Conservation (phyloP, 805 yeast species). For the Starmerella apicola region DNA sequence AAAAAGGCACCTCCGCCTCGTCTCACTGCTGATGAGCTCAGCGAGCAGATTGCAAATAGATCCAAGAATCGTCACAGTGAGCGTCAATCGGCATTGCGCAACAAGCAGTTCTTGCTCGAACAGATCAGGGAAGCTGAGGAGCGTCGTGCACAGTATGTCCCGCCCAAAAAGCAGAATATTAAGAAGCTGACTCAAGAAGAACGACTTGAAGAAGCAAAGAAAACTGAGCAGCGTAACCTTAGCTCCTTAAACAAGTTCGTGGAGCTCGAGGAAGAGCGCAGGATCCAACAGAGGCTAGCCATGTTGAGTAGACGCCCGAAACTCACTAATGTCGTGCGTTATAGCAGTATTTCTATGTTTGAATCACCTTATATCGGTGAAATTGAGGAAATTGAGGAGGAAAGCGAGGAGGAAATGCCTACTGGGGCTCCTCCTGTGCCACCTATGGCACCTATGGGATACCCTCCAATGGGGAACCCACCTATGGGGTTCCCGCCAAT, state of each 20-base stretch:
- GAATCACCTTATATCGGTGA: conserved; percentile 8
- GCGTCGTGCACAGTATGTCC: conserved; percentile 34
- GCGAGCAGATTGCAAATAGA: conserved; percentile 27
- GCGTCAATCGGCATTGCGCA: conserved; percentile 64
- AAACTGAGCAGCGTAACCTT: conserved; percentile 68
- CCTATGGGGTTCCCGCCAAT: no score
- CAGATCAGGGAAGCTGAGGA: conserved; percentile 58
- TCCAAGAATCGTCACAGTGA: conserved; percentile 56
- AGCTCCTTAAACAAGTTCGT: conserved; percentile 62
- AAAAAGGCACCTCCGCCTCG: conserved; percentile 14
- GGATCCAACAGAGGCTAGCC: conserved; percentile 61
- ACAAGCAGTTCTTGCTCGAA: conserved; percentile 62
- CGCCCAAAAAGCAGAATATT: conserved; percentile 23
- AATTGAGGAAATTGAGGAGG: conserved; percentile 1
- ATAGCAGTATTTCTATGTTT: conserved; percentile 8
- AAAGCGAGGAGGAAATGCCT: neutral
- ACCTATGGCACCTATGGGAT: no score
- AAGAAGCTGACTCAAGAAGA: conserved; percentile 52
- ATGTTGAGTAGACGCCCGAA: conserved; percentile 53
- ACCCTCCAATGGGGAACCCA: no score
- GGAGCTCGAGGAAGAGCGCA: conserved; percentile 74
- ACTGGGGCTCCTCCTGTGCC: no score
- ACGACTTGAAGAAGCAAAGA: conserved; percentile 66
- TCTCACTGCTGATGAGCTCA: conserved; percentile 25
- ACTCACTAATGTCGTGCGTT: conserved; percentile 47